Base-by-base conservation (phyloP, 306 rosid species). In the Betula pendula region DNA sequence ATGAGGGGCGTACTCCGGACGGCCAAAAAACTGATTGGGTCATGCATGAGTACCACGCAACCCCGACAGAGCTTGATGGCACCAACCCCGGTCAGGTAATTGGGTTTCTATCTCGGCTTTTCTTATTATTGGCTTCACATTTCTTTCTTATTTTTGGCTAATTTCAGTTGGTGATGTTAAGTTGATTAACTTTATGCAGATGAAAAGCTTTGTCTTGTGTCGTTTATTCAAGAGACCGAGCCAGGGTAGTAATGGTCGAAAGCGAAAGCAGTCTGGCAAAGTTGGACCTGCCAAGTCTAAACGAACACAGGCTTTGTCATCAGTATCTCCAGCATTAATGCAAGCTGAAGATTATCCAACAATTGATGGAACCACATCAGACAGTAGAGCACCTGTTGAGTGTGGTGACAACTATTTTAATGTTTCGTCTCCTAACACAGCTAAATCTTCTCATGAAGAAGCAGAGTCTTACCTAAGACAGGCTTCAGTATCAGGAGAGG, bases 41-140 rank as follows among this genome's bases (percentile, higher is more conserved):
- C 48, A 89, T 95, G 88, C 99, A 95, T 14, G 99, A 95, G 83
- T 92, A 95, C 51, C 92, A 92, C 6, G 71, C 97, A 14, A 89
- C 92, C 13, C 83, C 82, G 38, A 66, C 86, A 88, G 99, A 95
- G 75, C 93, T 95, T 63, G 97, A 91, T 83, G 97, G 94, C 65
- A 92, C 96, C 71, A 87, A 92, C 76, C 97, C 97, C 58, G 97
- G 93, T 45, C 97, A 92, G 98, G 98, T 90, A 2, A 11, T 55
- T 4, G 3, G 15, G 15, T 77, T 58, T 76, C 9, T 38, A 38
- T 38, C 42, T 38, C 8, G 24, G 19, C 25, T 52, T 19, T n/a
- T 49, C 49, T 68, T 53, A 49, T 58, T 8, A 49, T 25, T 14
- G 27, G 45, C 49, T 68, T 63, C 45, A 60, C 7, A 8, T 59